Percentiles rank a stretch among this genome's conserved stretches.
Evolutionary conservation across 2,329 filamentous ascomycete species (phyloP).

Genomic region (Fusarium bulbicola): DNA sequence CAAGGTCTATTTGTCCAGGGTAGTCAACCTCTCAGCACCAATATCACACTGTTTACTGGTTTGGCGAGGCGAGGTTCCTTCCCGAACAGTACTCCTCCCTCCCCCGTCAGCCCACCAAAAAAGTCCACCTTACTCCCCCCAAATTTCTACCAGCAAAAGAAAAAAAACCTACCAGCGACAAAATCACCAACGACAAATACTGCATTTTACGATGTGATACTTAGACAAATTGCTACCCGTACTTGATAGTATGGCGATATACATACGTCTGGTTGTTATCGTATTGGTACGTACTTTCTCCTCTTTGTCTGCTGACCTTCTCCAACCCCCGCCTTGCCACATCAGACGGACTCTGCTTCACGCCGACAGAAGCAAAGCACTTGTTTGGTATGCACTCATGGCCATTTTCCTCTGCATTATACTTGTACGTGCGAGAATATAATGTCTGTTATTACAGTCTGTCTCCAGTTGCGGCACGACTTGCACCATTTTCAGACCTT

Average conservation of each 20-base stretch:
- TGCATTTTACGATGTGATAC: neutral
- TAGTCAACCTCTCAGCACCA: neutral
- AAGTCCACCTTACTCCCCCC: slow-evolving; percentile 18
- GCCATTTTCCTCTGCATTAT: neutral
- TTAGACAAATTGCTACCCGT: too few relatives aligned
- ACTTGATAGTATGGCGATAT: neutral
- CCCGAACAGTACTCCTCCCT: slow-evolving; percentile 4
- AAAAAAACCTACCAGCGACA: slow-evolving; percentile 1
- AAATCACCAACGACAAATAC: neutral
- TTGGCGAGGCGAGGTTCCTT: slow-evolving; percentile 27
- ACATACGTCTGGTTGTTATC: neutral
- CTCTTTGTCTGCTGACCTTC: slow-evolving; percentile 27
- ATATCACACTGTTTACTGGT: neutral
- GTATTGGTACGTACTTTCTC: slow-evolving; percentile 1
- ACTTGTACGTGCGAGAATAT: neutral
- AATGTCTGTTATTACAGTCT: neutral
- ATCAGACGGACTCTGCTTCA: slow-evolving; percentile 17
- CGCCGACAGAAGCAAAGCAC: neutral
- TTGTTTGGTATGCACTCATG: neutral
- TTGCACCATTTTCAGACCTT: neutral
- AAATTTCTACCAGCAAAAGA: slow-evolving; percentile 26
- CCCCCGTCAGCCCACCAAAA: slow-evolving; percentile 30
- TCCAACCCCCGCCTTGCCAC: slow-evolving; percentile 26
- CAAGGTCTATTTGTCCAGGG: slow-evolving; percentile 1
- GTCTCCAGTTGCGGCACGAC: neutral